These are phyloP conservation scores for Tuber magnatum DNA, from an alignment of 495 filamentous ascomycete genomes.

Conservation along the genomic window DNA sequence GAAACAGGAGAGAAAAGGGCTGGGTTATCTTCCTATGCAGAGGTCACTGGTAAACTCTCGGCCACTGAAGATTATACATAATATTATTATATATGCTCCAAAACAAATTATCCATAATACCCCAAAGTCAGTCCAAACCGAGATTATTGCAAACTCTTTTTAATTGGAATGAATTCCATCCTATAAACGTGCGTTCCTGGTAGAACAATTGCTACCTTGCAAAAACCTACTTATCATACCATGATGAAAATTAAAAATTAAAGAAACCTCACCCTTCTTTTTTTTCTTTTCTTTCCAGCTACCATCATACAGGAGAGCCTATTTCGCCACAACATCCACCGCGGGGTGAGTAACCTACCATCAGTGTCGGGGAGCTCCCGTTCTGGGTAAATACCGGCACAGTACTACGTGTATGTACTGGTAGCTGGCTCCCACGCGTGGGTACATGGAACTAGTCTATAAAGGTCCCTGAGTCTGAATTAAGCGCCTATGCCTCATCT, in stretches of 20 bases:
- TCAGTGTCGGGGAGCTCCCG: neutral
- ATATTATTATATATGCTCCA: neutral
- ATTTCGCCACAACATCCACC: neutral
- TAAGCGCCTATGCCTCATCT: neutral
- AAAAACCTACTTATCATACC: neutral
- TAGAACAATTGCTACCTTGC: neutral
- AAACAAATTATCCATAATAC: constrained; percentile 5
- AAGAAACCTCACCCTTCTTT: neutral
- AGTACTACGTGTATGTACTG: neutral
- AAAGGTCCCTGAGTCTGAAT: neutral
- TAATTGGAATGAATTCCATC: neutral
- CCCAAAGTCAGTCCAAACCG: neutral
- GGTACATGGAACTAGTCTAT: neutral
- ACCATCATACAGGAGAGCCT: neutral
- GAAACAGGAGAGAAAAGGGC: neutral
- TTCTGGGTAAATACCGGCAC: neutral
- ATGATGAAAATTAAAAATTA: neutral
- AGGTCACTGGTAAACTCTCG: neutral
- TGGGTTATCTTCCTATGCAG: neutral
- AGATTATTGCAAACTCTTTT: neutral
- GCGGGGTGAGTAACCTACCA: neutral
- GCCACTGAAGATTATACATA: neutral
- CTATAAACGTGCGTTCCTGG: neutral
- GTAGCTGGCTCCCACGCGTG: neutral
- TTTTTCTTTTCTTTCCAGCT: neutral